Conservation (phyloP, 2,329 filamentous ascomycete species). For the Aureobasidium vineae region DNA sequence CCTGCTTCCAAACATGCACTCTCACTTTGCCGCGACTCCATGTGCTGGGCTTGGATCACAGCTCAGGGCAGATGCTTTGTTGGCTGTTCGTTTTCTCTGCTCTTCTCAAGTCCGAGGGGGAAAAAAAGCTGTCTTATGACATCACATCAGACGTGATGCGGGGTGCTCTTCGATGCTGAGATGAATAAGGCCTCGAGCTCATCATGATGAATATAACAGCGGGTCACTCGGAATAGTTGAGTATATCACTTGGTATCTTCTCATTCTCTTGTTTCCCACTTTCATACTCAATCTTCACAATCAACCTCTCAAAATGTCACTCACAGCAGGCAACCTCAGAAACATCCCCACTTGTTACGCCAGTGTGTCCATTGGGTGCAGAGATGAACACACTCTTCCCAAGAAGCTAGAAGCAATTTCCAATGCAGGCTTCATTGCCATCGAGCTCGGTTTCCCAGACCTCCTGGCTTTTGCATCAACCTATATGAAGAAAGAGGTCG, state of each 20-base stretch:
- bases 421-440: constrained; percentile 63
- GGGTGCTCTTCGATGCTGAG: neutral
- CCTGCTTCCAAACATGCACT: neutral
- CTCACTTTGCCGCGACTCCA: neutral
- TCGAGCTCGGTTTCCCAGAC: constrained; percentile 74
- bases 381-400: constrained; percentile 53
- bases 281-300: neutral
- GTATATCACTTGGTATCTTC: neutral
- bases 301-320: constrained; percentile 35
- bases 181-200: neutral
- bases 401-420: constrained; percentile 62
- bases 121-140: neutral
- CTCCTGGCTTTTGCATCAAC: constrained; percentile 60
- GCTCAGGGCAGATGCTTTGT: neutral
- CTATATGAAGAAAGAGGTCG: constrained; percentile 50
- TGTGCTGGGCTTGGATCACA: neutral
- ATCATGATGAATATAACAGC: constrained; percentile 13
- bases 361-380: constrained; percentile 55
- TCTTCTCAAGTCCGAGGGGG: neutral
- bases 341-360: constrained; percentile 55
- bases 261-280: neutral
- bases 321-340: constrained; percentile 40
- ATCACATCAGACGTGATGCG: neutral
- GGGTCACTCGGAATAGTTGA: constrained; percentile 3
- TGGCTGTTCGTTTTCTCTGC: neutral